Evolutionary conservation across 2,329 filamentous ascomycete species (phyloP), one percentile per base, ranked within the genome.

Genomic region (Fusarium austroafricanum): DNA sequence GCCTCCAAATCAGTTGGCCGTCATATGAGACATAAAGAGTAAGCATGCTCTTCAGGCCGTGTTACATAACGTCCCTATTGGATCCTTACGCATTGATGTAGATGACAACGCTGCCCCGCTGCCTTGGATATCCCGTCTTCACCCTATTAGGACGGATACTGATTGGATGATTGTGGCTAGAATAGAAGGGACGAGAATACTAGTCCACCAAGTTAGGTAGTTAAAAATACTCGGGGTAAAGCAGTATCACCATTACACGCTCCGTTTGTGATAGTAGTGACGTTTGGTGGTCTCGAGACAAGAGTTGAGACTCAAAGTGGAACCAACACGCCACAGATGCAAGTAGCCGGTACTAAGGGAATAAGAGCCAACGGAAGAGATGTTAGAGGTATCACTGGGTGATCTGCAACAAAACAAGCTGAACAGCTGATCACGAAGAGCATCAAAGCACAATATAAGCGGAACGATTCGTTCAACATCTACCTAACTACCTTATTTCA

Each of bases 101-200:
- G 54, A 47, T 55, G 61, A 47, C 44, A 58, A 60, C 57, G 55
- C 40, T 45, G 44, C 44, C 38, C 43, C 55, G 58, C 54, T 62
- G 52, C 53, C 61, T 58, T 73, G 58, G 56, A 54, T 72, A 70
- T 65, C 54, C 54, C 45, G 54, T 65, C 57, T 58, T 46, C 26
- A 23, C 26, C 47, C 18, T 23, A 29, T 37, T 53, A n/a, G 12
- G 26, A 37, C 21, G n/a, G 18, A 40, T 39, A 21, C 43, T 54
- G 49, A 70, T 66, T 70, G 55, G 66, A 33, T 46, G 28, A 42
- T 11, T 21, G n/a, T n/a, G 33, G 29, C 35, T 28, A 26, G 37
- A 58, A 54, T 28, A 54, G 66, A 68, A 67, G 52, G 45, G 46
- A 57, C 42, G 47, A 51, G 57, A 63, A 63, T 20, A 43, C 11